Base-by-base conservation (phyloP, 2,329 filamentous ascomycete species). In the Aspergillus niger region DNA sequence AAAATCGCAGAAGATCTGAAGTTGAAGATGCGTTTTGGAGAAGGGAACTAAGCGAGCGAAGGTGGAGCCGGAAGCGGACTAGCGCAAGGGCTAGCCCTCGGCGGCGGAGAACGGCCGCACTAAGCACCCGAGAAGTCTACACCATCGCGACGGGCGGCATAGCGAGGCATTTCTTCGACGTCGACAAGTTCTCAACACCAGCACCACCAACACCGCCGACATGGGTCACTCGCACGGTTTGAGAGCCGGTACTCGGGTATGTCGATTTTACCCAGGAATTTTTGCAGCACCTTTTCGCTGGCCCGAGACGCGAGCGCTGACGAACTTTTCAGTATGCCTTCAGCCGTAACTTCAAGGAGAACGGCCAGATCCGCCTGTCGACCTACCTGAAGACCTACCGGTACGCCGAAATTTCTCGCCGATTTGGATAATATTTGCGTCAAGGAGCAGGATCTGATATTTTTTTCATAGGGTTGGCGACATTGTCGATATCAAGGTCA, bases 401-500 rank as follows among this genome's bases (percentile, higher is more conserved):
- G 89, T 92, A 84, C 74, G 85, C 63, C 65, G 60, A 63, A 58
- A 41, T 44, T 48, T 57, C 54, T 59, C 50, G 59, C 50, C 51
- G 59, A 69, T 63, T 63, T 58, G 62, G 49, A 55, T 22, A 26
- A 51, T 44, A 44, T 54, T 47, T 24, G 61, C 59, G 51, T 57
- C 65, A 64, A 66, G 57, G 57, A 61, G 43, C 58, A 76, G 74
- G 66, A 60, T 74, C 81, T 87, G 76, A 89, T 77, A 68, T 54
- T 63, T 69, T 62, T 65, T 64, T 67, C 69, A 65, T 74, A 92
- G 89, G 81, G 95, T 99, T 78, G 95, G 95, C 81, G 95, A 99
- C 79, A 97, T 98, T 75, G 95, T 99, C 78, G 95, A 99, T 81
- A 92, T 99, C 81, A 96, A 96, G 84, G 91, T 91, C 79, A 98